phyloP scores from a whole-genome alignment of 371 early-diverging fungal genomes.

The Neoconidiobolus thromboides region DNA sequence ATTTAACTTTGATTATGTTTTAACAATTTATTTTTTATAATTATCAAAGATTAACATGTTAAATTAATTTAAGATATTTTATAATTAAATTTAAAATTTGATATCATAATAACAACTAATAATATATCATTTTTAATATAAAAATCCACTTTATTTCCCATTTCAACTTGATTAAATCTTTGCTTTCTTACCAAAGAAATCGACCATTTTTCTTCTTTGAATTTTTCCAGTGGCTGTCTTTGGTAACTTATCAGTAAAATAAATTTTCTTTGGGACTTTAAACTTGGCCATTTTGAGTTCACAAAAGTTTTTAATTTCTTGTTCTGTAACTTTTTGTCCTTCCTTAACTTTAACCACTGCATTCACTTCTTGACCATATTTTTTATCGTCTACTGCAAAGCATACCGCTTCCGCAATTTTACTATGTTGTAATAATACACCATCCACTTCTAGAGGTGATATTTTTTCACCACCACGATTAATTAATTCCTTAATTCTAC shows the following conservation, averaged over 20 bases:
- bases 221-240: conserved; percentile 61
- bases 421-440: conserved; percentile 45
- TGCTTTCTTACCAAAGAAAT: conserved; percentile 19
- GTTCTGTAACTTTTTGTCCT: conserved; percentile 19
- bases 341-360: conserved; percentile 32
- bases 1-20: too few relatives aligned
- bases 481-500: conserved; percentile 62
- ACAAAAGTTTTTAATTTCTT: conserved; percentile 25
- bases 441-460: conserved; percentile 62
- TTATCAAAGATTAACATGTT: too few relatives aligned
- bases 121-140: too few relatives aligned
- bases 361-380: conserved; percentile 68
- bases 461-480: conserved; percentile 71
- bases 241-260: conserved; percentile 45
- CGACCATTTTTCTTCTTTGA: conserved; percentile 29
- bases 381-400: conserved; percentile 51
- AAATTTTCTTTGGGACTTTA: conserved; percentile 57
- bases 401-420: conserved; percentile 56
- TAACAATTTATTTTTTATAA: too few relatives aligned
- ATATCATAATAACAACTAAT: too few relatives aligned
- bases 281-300: conserved; percentile 40
- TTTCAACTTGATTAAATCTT: conserved; percentile 16
- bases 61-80: too few relatives aligned
- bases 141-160: too few relatives aligned
- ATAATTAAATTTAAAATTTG: too few relatives aligned